These are phyloP conservation scores for Trametes meyenii DNA, from an alignment of 768 basidiomycete genomes.

Conservation along the genomic window DNA sequence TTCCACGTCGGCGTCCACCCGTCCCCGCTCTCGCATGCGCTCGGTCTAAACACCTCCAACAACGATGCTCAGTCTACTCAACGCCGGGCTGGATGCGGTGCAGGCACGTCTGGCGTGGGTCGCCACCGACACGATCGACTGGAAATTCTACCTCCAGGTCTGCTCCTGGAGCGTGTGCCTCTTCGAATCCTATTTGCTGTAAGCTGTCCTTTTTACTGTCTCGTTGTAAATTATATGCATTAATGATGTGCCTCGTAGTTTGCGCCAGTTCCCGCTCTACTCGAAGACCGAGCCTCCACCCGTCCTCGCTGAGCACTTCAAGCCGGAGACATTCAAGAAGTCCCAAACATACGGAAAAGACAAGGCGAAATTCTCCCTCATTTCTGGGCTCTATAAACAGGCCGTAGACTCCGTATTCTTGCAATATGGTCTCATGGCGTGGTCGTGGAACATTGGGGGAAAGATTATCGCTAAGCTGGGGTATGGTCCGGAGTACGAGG, in stretches of 20 bases:
- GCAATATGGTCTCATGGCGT: conserved; percentile 78
- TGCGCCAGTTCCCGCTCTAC: conserved; percentile 87
- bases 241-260: conserved; percentile 33
- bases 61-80: conserved; percentile 29
- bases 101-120: conserved; percentile 74
- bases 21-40: not conserved
- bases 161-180: conserved; percentile 79
- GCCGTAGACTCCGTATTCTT: conserved; percentile 68
- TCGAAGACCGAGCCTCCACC: conserved; percentile 72
- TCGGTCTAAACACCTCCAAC: not conserved
- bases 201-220: conserved; percentile 32
- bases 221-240: not conserved
- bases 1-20: conserved; percentile 1
- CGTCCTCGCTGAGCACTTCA: conserved; percentile 70
- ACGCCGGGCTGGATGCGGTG: conserved; percentile 45
- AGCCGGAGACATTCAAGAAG: conserved; percentile 74
- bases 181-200: conserved; percentile 90
- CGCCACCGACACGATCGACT: conserved; percentile 70
- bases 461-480: conserved; percentile 52
- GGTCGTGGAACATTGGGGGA: conserved; percentile 77
- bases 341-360: conserved; percentile 91
- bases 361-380: conserved; percentile 82
- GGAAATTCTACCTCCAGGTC: conserved; percentile 78
- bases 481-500: conserved; percentile 74
- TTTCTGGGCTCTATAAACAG: conserved; percentile 77